phyloP scores from a whole-genome alignment of 1,284 basidiomycete species.

The Moesziomyces globuligerus region DNA sequence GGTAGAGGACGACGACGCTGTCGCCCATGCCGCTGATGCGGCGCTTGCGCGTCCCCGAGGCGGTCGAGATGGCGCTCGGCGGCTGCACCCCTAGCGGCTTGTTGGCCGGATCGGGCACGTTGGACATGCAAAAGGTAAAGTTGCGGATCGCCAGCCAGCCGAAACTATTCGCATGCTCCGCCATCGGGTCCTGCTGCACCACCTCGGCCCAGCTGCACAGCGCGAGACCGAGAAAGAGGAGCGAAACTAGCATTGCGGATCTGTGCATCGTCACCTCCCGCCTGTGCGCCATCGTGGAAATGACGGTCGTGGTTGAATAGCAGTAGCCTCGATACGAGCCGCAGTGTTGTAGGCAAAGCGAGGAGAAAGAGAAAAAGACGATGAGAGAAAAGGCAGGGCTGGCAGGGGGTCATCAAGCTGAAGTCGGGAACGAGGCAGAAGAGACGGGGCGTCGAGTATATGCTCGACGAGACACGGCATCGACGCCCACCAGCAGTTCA shows the following conservation, averaged over 20 bases:
- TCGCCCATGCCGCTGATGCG: conserved; percentile 29
- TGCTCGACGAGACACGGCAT: neutral
- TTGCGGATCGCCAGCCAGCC: conserved; percentile 43
- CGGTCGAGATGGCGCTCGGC: neutral
- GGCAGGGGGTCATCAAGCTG: no score
- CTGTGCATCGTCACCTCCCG: no score
- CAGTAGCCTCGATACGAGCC: no score
- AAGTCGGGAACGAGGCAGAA: no score
- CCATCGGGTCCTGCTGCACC: conserved; percentile 17
- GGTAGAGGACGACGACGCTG: conserved; percentile 43
- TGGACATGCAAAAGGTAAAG: conserved; percentile 31
- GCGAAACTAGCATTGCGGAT: no score
- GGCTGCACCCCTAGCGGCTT: conserved; percentile 32
- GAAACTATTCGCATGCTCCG: conserved; percentile 30
- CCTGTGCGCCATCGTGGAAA: no score
- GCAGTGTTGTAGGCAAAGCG: no score
- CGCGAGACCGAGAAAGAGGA: neutral
- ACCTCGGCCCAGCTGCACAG: neutral
- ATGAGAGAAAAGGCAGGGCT: no score
- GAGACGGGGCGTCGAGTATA: no score
- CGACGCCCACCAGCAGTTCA: neutral
- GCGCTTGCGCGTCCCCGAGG: neutral
- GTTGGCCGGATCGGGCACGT: conserved; percentile 21
- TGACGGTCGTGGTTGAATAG: no score
- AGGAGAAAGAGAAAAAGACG: no score